Percentiles rank a stretch among this genome's conserved stretches.
Evolutionary conservation across 345 rosid genomes (phyloP).

Genomic region (Aquilaria yunnanensis): DNA sequence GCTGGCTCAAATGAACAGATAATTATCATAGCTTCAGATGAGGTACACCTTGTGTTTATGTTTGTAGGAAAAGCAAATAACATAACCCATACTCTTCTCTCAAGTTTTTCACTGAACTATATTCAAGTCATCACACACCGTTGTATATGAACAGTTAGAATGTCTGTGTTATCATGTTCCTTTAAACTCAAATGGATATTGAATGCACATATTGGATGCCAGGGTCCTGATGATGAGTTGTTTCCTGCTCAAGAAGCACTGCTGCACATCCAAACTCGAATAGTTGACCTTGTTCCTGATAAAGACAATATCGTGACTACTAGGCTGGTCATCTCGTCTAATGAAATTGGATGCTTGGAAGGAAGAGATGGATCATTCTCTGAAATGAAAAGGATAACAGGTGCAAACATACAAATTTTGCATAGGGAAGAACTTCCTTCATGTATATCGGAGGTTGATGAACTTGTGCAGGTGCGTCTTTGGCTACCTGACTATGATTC

Average conservation of each 20-base stretch:
- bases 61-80: background rate
- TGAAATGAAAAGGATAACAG: conserved; percentile 66
- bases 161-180: too few species aligned
- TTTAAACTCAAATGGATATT: background rate
- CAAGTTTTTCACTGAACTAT: too few species aligned
- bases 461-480: conserved; percentile 72
- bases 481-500: too few species aligned
- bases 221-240: conserved; percentile 94
- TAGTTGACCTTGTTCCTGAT: conserved; percentile 67
- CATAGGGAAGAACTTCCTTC: conserved; percentile 62
- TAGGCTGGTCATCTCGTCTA: conserved; percentile 59
- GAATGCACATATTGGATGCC: background rate
- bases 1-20: conserved; percentile 90
- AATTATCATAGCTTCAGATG: conserved; percentile 78
- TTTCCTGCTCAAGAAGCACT: conserved; percentile 99
- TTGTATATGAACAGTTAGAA: too few species aligned
- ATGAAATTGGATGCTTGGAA: conserved; percentile 77
- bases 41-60: conserved; percentile 42
- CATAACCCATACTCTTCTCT: too few species aligned
- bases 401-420: conserved; percentile 69
- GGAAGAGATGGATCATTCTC: conserved; percentile 80
- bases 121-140: too few species aligned
- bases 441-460: conserved; percentile 53
- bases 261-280: conserved; percentile 89
- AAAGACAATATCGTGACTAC: conserved; percentile 70